A percentile compares a stretch with the other conserved stretches of the same genome.
Conservation (phyloP, 345 rosid species). For the Arabidopsis suecica region DNA sequence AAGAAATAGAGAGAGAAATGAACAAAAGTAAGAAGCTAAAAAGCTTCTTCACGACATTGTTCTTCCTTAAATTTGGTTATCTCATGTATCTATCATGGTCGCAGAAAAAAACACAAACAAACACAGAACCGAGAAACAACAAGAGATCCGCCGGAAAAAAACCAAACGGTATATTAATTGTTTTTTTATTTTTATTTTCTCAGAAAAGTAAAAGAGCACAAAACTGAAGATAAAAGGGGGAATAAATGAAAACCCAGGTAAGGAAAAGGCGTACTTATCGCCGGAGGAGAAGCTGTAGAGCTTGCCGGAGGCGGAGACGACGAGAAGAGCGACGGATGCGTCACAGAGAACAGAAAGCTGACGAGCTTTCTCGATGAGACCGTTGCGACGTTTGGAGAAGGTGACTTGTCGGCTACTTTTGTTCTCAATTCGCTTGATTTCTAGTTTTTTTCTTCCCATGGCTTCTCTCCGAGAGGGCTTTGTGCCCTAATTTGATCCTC, state of each 20-base stretch:
- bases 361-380: constrained; percentile 70
- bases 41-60: constrained; percentile 32
- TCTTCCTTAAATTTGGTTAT: background rate
- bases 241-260: background rate
- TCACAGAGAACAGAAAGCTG: constrained; percentile 84
- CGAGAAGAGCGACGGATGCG: constrained; percentile 48
- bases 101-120: constrained; percentile 16
- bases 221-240: background rate
- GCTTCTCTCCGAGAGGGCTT: constrained; percentile 26
- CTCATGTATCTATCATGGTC: constrained; percentile 24
- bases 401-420: constrained; percentile 77
- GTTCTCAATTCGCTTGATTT: constrained; percentile 71
- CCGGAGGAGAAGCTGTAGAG: constrained; percentile 49
- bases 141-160: constrained; percentile 25
- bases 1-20: background rate
- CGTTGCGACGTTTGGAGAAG: constrained; percentile 74
- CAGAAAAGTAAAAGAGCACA: constrained; percentile 4
- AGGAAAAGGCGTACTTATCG: constrained; percentile 35
- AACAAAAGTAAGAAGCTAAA: constrained; percentile 9
- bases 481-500: constrained; percentile 44
- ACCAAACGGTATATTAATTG: background rate
- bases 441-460: constrained; percentile 69
- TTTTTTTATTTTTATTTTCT: background rate
- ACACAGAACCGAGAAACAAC: constrained; percentile 17
- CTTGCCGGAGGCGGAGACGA: constrained; percentile 43